Base-by-base conservation (phyloP, 192 early-diverging fungal genomes). In the Entomortierella beljakovae region DNA sequence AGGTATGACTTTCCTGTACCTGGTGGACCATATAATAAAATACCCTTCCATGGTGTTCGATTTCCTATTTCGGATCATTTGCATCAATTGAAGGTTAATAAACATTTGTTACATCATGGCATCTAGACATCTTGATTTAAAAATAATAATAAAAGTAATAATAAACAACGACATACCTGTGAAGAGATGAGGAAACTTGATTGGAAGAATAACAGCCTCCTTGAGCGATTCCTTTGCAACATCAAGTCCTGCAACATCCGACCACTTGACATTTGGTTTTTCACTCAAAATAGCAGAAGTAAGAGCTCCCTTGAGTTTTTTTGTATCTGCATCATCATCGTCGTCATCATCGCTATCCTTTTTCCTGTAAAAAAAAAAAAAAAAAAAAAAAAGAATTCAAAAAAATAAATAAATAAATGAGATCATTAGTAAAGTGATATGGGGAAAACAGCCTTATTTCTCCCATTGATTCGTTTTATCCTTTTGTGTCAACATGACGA, bases 1-100 rank as follows among this genome's bases (percentile, higher is more conserved):
- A 99, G 82, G 71, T 92, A 98, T 11, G 96, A 95, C 81, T 99
- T 99, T 60, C 97, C 98, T 0, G 98, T 99, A 71, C 98, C 97
- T 7, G 98, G 98, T 33, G 97, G 97, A 22, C 97, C 98, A 74
- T 98, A 99, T 13, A 99, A 81, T 32, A 99, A 81, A 55, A 99
- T 98, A 11, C 98, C 98, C 66, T 92, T 88, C 98, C 98, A 99
- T 33, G 98, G 98, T 63, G 90, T 93, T 55, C 98, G 89, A 65
- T 98, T 98, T 22, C 94, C 88, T 86, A 57, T 32, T 11, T 23
- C n/a, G n/a, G 32, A 33, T 35, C 8, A 23, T 37, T 37, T 23
- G 18, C 34, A 43, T 9, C 18, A 43, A 43, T 18, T 43, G 10
- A 43, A 43, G 18, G 42, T 13, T 13, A 18, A 43, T 43, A 13